These are phyloP conservation scores for Auxenochlorella protothecoides DNA, from an alignment of 139 green algal species.

Conservation along the genomic window DNA sequence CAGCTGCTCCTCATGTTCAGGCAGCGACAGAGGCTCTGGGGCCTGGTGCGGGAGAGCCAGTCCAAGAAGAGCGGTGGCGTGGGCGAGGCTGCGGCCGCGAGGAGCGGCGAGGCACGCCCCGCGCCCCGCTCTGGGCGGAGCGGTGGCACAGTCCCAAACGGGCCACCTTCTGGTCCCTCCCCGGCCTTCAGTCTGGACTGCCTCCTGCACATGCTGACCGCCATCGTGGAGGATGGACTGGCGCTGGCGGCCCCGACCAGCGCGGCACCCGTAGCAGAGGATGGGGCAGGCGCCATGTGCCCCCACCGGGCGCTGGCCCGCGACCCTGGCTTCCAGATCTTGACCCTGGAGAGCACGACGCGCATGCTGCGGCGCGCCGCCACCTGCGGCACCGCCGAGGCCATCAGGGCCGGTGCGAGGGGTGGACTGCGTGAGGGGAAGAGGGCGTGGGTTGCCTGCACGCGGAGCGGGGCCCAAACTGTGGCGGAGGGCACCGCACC, in stretches of 20 bases:
- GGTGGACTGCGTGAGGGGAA: no score
- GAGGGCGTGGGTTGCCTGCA: no score
- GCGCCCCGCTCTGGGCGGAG: no score
- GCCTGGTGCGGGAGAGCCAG: conserved; percentile 15
- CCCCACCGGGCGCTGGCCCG: conserved; percentile 25
- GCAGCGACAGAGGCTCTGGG: conserved; percentile 24
- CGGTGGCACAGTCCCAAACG: no score
- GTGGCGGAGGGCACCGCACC: no score
- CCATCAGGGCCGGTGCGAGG: not conserved
- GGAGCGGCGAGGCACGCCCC: no score
- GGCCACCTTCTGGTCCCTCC: no score
- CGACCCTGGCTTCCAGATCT: conserved; percentile 23
- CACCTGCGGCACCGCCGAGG: not conserved
- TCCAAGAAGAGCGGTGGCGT: conserved; percentile 6
- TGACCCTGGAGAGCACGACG: conserved; percentile 18
- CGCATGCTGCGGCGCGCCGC: conserved; percentile 14
- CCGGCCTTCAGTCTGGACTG: conserved; percentile 7
- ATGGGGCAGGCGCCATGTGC: not conserved
- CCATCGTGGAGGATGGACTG: conserved; percentile 25
- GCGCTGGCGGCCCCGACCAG: not conserved
- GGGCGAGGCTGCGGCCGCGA: no score
- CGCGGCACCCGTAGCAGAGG: not conserved
- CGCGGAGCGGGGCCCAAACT: no score
- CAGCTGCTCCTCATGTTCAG: conserved; percentile 18
- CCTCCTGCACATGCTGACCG: conserved; percentile 21